Evolutionary conservation across 2,329 filamentous ascomycete species (phyloP).

Genomic region (Aspergillus sp.): DNA sequence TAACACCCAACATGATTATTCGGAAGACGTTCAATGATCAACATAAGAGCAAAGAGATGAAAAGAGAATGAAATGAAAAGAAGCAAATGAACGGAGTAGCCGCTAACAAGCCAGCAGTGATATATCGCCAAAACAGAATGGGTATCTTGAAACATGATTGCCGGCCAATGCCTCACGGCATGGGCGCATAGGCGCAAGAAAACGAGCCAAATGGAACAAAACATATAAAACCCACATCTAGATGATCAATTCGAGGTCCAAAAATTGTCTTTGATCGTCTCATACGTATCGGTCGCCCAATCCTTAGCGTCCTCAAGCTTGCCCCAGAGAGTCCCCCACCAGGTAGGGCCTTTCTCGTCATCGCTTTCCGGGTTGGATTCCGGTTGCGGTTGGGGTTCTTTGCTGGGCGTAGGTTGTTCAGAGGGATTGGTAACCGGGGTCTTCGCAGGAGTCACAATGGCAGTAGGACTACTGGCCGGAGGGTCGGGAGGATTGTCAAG

Average conservation of each 20-base stretch:
- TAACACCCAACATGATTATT: too few species aligned
- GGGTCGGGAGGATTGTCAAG: constrained; percentile 36
- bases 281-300: constrained; percentile 35
- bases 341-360: constrained; percentile 22
- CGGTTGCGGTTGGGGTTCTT: constrained; percentile 3
- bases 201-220: neutral
- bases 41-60: neutral
- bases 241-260: neutral
- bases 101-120: neutral
- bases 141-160: neutral
- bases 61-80: neutral
- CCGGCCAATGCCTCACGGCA: neutral
- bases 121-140: neutral
- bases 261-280: constrained; percentile 30
- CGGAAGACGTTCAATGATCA: too few species aligned
- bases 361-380: constrained; percentile 18
- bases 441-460: neutral
- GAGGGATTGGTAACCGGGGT: neutral
- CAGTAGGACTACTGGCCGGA: constrained; percentile 16
- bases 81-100: neutral
- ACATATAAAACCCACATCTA: neutral
- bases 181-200: neutral
- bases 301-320: constrained; percentile 37
- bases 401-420: neutral
- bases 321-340: constrained; percentile 35